Percentiles rank a stretch among this genome's conserved stretches.
phyloP scores from a whole-genome alignment of 495 filamentous ascomycete species.

The Penicillium cosmopolitanum region DNA sequence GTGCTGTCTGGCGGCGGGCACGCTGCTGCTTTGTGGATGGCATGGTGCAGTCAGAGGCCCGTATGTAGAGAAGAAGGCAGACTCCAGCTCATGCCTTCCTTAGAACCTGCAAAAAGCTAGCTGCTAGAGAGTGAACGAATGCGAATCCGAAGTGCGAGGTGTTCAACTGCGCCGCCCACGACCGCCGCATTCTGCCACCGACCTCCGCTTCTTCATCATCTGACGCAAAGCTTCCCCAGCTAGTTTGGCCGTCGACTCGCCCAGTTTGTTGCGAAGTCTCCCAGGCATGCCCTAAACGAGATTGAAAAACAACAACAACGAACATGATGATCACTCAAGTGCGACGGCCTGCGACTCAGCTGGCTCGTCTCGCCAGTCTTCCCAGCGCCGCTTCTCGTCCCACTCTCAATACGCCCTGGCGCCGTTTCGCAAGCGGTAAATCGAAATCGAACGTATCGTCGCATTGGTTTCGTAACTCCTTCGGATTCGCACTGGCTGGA shows the following conservation, averaged over 20 bases:
- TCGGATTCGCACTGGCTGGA: conserved; percentile 41
- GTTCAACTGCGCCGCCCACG: conserved; percentile 19
- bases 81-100: conserved; percentile 17
- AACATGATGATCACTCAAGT: conserved; percentile 38
- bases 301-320: background rate
- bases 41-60: conserved; percentile 27
- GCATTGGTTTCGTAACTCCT: conserved; percentile 41
- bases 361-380: conserved; percentile 24
- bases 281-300: conserved; percentile 6
- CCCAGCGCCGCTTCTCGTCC: conserved; percentile 21
- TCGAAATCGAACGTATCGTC: conserved; percentile 19
- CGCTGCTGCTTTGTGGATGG: conserved; percentile 37
- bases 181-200: conserved; percentile 41
- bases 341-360: conserved; percentile 29
- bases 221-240: conserved; percentile 40
- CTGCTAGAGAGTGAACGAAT: background rate
- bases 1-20: conserved; percentile 47
- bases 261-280: background rate
- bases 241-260: background rate
- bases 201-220: conserved; percentile 34
- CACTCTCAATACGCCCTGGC: conserved; percentile 30
- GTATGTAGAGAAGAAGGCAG: background rate
- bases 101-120: conserved; percentile 2
- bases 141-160: conserved; percentile 22
- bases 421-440: conserved; percentile 39